These are phyloP conservation scores for Nicotiana paniculata DNA, from an alignment of 257 asterid species.

Conservation along the genomic window DNA sequence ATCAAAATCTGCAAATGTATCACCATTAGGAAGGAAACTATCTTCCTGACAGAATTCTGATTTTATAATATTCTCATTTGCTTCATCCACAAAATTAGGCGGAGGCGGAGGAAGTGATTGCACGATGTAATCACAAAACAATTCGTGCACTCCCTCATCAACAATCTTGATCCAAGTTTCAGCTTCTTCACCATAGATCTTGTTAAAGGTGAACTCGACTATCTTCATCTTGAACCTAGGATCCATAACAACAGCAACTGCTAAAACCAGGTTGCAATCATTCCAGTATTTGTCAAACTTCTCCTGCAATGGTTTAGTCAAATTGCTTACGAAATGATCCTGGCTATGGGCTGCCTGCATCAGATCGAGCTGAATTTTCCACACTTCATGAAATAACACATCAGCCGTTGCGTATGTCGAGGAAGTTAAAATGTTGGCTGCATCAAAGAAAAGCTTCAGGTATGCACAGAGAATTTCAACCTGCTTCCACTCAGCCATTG, in stretches of 20 bases:
- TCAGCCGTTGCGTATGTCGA: conserved; percentile 49
- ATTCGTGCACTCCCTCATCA: conserved; percentile 43
- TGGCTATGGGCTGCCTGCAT: conserved; percentile 36
- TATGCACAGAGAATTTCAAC: conserved; percentile 49
- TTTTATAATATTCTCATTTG: conserved; percentile 19
- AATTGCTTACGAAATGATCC: conserved; percentile 30
- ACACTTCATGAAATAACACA: conserved; percentile 49
- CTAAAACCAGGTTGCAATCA: conserved; percentile 47
- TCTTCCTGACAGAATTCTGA: conserved; percentile 35
- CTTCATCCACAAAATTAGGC: conserved; percentile 29
- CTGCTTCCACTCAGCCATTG: conserved; percentile 72
- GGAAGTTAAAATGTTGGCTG: conserved; percentile 49
- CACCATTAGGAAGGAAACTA: conserved; percentile 28
- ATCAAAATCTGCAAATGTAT: conserved; percentile 40
- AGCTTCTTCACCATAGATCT: conserved; percentile 44
- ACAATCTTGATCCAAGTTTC: conserved; percentile 37
- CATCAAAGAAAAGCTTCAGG: conserved; percentile 61
- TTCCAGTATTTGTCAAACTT: conserved; percentile 47
- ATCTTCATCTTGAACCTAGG: conserved; percentile 65
- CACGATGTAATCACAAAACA: conserved; percentile 36
- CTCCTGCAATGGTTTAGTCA: conserved; percentile 41
- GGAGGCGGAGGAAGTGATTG: conserved; percentile 30
- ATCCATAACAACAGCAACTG: conserved; percentile 69
- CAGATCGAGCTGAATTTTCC: conserved; percentile 48
- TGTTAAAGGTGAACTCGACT: conserved; percentile 42